Percentiles rank a stretch among this genome's conserved stretches.
Conservation (phyloP, 371 early-diverging fungal genomes). For the Syncephalastrum contaminatum region DNA sequence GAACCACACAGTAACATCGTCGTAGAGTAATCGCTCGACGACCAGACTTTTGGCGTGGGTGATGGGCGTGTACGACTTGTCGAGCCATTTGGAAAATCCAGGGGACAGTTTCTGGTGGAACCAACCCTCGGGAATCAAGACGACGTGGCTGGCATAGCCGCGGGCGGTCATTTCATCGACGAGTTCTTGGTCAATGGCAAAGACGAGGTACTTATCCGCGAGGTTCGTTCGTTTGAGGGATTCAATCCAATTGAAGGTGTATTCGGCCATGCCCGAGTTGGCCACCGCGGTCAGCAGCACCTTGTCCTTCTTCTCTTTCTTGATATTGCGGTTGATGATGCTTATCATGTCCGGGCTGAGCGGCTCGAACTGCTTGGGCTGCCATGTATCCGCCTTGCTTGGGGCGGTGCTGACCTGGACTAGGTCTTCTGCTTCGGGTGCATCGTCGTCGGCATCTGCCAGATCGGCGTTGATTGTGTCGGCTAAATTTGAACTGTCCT, state of each 20-base stretch:
- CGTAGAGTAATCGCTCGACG: conserved; percentile 38
- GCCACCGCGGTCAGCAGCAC: conserved; percentile 33
- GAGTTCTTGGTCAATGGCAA: conserved; percentile 36
- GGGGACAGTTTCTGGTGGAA: conserved; percentile 29
- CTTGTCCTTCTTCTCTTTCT: conserved; percentile 6
- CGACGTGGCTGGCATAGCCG: conserved; percentile 30
- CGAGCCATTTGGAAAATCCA: conserved; percentile 29
- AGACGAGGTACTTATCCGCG: conserved; percentile 26
- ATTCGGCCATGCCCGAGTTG: conserved; percentile 35
- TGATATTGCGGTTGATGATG: conserved; percentile 10
- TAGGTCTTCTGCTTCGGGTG: conserved; percentile 9
- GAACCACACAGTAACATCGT: conserved; percentile 47
- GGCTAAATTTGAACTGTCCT: background rate
- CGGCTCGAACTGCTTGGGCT: conserved; percentile 20
- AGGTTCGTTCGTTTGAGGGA: conserved; percentile 24
- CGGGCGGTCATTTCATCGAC: conserved; percentile 18
- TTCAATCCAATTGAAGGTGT: conserved; percentile 42
- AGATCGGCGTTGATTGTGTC: conserved; percentile 1
- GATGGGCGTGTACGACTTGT: conserved; percentile 31
- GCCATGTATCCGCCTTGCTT: conserved; percentile 11
- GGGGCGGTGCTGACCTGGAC: conserved; percentile 10
- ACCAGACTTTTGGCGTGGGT: conserved; percentile 39
- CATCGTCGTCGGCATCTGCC: background rate
- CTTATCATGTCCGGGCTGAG: conserved; percentile 6
- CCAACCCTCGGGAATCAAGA: conserved; percentile 36